Evolutionary conservation across 2,329 filamentous ascomycete species (phyloP), one percentile per base, ranked within the genome.

Genomic region (Aspergillus fructus): DNA sequence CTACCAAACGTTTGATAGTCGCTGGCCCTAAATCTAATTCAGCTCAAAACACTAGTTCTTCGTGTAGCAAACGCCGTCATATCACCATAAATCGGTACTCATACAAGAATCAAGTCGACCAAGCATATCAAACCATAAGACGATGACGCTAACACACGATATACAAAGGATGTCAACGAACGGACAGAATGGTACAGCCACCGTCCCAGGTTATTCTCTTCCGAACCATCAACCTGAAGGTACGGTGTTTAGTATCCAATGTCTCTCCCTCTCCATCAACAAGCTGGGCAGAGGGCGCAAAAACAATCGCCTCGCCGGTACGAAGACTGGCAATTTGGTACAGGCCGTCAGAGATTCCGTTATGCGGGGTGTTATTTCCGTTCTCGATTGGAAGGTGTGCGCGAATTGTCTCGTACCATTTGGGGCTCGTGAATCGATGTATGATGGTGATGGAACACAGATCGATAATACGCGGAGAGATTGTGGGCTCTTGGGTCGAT

Each of bases 351-450:
- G 13, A 27, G 8, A 52, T 48, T 3, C 33, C 45, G 5, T 60
- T 43, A 2, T 50, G n/a, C 27, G 23, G 45, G 24, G 9, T 24
- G 4, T 13, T 49, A 17, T 21, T 33, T 8, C 12, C 17, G 39
- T 47, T 47, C 7, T 58, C 46, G 9, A 73, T 81, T 3, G 78
- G 80, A 0, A 87, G 68, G 65, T 83, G 72, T 3, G 61, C 60
- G 43, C 58, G 62, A 17, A 83, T 58, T 1, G 30, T 30, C 4
- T 19, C 30, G 49, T 51, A 51, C 24, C 37, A 30, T 30, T 30
- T 30, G 1, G 27, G 27, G 4, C 27, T 30, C 9, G 27, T 30
- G 27, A 30, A 30, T 30, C 27, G 27, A 30, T 30, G 27, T 9
- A 30, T 30, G 0, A 30, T 30, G 27, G 27, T 30, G 27, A 30